Base-by-base conservation (phyloP, 2,329 filamentous ascomycete genomes). In the Lachnellula arida region DNA sequence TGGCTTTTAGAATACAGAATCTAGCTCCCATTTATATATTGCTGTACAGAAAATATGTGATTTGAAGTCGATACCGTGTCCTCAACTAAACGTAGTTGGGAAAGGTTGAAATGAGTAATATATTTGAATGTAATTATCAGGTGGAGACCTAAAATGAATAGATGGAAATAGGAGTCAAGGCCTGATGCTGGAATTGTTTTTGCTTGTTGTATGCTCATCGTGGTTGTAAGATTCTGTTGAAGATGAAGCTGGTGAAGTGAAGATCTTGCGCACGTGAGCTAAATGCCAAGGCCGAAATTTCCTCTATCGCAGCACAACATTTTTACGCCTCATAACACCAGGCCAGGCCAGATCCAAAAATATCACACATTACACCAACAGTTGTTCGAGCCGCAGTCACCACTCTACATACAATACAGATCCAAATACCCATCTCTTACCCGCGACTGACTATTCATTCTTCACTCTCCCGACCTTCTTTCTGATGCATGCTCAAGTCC, bases 401-500 rank as follows among this genome's bases (percentile, higher is more conserved):
- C 23, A 6, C 37, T 51, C 50, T n/a, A 46, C 8, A 17, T 19
- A 34, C 28, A 11, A 32, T 32, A 32, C 28, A 32, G 28, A 34
- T 22, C 46, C 5, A 3, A 19, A 35, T 49, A 49, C 9, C 15
- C 46, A 25, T 34, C 19, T 37, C 22, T 25, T 8, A 22, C 7
- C n/a, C 23, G 11, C 28, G 28, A 32, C 28, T 32, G 28, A 32
- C 28, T 28, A 28, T 32, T 17, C 28, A 28, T 22, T 39, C 5
- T 22, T 39, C 12, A 35, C n/a, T 17, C 11, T 23, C 9, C 42
- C 34, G 28, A 19, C 40, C 34, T 37, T 25, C 49, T 63, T 37
- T 25, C 49, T 63, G 47, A 64, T 61, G 55, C 54, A 48, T 34
- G 46, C 39, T 46, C 54, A 49, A 34, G 47, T 22, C 43, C 44